These are phyloP conservation scores for Akebia trifoliata DNA, from an alignment of 164 flowering plant species.

Conservation along the genomic window DNA sequence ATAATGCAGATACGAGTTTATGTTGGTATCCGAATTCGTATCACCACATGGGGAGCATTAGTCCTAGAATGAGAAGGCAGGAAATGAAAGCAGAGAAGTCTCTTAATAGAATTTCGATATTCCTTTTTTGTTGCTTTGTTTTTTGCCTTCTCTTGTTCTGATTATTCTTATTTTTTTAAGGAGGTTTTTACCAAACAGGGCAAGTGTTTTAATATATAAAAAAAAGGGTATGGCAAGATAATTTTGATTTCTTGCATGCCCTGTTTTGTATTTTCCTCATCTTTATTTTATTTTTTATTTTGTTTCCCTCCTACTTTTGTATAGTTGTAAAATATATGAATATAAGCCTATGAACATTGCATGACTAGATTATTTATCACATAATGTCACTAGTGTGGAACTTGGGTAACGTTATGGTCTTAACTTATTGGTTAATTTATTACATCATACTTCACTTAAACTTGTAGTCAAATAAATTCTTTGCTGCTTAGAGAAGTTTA, in stretches of 20 bases:
- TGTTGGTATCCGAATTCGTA: constrained; percentile 29
- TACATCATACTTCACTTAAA: too few relatives aligned
- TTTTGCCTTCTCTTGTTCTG: constrained; percentile 50
- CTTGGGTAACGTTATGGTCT: too few relatives aligned
- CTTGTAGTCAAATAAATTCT: too few relatives aligned
- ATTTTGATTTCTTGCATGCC: too few relatives aligned
- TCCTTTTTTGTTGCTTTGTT: constrained; percentile 44
- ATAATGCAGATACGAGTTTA: constrained; percentile 20
- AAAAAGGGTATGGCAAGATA: too few relatives aligned
- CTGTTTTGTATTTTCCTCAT: too few relatives aligned
- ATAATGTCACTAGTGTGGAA: too few relatives aligned
- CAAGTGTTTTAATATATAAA: too few relatives aligned
- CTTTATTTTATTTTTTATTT: background rate
- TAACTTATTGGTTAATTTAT: too few relatives aligned
- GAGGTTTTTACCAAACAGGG: too few relatives aligned
- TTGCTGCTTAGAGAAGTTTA: too few relatives aligned
- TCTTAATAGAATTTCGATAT: constrained; percentile 39
- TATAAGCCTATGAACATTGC: background rate
- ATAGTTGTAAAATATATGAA: too few relatives aligned
- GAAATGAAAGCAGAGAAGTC: constrained; percentile 40
- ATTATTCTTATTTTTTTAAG: background rate
- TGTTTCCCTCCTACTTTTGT: constrained; percentile 1
- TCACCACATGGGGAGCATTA: constrained; percentile 15
- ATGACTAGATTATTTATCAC: background rate
- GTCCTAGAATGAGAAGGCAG: constrained; percentile 35